Conservation (phyloP, 2,329 filamentous ascomycete genomes). For the Coniochaeta pulveracea region DNA sequence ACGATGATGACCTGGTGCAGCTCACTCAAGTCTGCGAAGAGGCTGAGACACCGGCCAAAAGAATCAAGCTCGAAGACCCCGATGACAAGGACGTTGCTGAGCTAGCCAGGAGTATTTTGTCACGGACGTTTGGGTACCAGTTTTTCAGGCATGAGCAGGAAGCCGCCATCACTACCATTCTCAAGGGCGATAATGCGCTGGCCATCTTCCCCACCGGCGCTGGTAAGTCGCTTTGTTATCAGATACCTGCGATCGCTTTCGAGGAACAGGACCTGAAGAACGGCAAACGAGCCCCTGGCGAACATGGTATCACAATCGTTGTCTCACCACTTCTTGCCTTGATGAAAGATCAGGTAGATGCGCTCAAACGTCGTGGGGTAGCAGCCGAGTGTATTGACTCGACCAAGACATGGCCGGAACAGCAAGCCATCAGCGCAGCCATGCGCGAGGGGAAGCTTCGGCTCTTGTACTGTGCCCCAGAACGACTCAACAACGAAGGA, state of each 20-base stretch:
- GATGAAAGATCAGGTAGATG: conserved; percentile 52
- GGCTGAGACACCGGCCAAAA: conserved; percentile 1
- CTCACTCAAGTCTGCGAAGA: conserved; percentile 5
- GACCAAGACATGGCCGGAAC: conserved; percentile 36
- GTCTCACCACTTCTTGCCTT: conserved; percentile 44
- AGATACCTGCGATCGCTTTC: conserved; percentile 37
- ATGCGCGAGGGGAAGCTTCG: conserved; percentile 35
- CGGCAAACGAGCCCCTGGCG: conserved; percentile 14
- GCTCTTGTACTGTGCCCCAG: conserved; percentile 46
- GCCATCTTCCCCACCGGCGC: conserved; percentile 36
- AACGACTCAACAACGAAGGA: conserved; percentile 48
- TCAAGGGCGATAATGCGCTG: conserved; percentile 27
- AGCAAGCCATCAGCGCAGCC: conserved; percentile 23
- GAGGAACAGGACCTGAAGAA: conserved; percentile 25
- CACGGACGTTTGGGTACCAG: conserved; percentile 25
- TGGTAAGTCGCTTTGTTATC: conserved; percentile 38
- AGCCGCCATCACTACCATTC: conserved; percentile 23
- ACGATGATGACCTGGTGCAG: conserved; percentile 7
- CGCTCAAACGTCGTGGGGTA: conserved; percentile 34
- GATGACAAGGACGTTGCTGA: background rate
- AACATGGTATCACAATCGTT: conserved; percentile 40
- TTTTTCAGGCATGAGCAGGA: conserved; percentile 33
- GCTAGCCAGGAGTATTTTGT: conserved; percentile 18
- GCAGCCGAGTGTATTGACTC: conserved; percentile 44
- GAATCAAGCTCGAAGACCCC: background rate